Base-by-base conservation (phyloP, 2,329 filamentous ascomycete species). In the Epichloe scottii region DNA sequence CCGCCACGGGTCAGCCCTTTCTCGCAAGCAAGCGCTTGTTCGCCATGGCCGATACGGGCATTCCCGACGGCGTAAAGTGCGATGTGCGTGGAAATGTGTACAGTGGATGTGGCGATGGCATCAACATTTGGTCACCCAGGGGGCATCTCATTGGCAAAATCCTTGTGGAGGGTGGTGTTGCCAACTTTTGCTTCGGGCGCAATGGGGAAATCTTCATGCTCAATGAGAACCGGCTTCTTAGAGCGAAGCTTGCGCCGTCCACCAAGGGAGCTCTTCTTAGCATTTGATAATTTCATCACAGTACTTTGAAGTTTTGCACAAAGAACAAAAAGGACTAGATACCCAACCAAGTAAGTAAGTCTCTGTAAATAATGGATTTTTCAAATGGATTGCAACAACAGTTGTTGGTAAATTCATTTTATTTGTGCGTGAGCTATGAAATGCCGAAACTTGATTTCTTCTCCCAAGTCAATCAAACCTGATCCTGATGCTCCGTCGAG, bases 1-100 rank as follows among this genome's bases (percentile, higher is more conserved):
- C n/a, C 3, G 51, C 58, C 43, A 55, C 56, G 12, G 56, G 57
- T 3, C 53, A 65, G n/a, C 70, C 68, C 0, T 71, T 72, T 42
- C 61, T 78, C 23, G 60, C 56, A 1, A 77, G 78, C 56, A 66
- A 70, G 15, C 66, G 75, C 33, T 58, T 78, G 0, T 79, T 80
- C 53, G 72, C 74, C 2, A 71, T 73, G 59, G 71, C 71, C 1
- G 69, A 73, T 40, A 63, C 58, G 0, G 74, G 74, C 0, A 65
- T 75, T 3, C 76, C 76, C 0, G 71, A 66, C 53, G 68, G 66
- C n/a, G 72, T 76, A 51, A 73, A 74, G 51, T 71, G 68, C 51
- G 73, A 75, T 46, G 55, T 65, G 0, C 48, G 66, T 4, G 74
- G 73, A 0, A 75, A 76, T 49, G 69, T 78, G 0, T 77, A 75